A percentile compares a stretch with the other conserved stretches of the same genome.
These are phyloP conservation scores for Trichoderma polysporum DNA, from an alignment of 2,329 filamentous ascomycete genomes.

Conservation along the genomic window DNA sequence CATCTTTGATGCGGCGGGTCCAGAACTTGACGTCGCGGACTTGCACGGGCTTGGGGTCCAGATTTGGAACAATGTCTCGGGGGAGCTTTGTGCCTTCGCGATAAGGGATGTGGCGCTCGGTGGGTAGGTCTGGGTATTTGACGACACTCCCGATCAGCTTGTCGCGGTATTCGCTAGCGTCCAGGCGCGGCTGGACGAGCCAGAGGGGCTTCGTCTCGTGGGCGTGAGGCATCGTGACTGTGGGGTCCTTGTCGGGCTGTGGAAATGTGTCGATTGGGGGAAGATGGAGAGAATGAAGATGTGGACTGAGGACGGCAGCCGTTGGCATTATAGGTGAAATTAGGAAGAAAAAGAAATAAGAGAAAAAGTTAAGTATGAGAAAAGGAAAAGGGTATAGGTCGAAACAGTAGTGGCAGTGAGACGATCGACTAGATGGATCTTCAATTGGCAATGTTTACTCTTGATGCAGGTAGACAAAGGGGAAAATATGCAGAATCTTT, in stretches of 20 bases:
- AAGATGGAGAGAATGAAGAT: background rate
- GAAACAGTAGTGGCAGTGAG: background rate
- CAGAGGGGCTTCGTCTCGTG: slow-evolving; percentile 30
- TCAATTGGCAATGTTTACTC: background rate
- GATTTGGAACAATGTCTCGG: slow-evolving; percentile 27
- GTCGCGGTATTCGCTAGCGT: slow-evolving; percentile 31
- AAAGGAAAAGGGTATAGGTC: background rate
- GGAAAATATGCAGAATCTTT: background rate
- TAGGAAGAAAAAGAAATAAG: background rate
- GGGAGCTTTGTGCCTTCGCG: slow-evolving; percentile 23
- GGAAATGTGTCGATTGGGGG: background rate
- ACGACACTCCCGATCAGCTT: slow-evolving; percentile 34
- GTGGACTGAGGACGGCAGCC: background rate
- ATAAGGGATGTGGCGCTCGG: slow-evolving; percentile 31
- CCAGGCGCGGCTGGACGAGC: slow-evolving; percentile 32
- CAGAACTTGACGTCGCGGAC: slow-evolving; percentile 32
- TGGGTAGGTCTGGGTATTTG: slow-evolving; percentile 31
- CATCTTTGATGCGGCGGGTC: slow-evolving; percentile 30
- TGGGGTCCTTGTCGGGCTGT: background rate
- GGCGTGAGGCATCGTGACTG: slow-evolving; percentile 17
- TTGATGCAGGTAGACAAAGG: background rate
- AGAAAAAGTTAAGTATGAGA: background rate
- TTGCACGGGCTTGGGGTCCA: slow-evolving; percentile 32
- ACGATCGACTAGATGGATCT: background rate
- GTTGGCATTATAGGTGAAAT: slow-evolving; percentile 1